Conservation (phyloP, 2,329 filamentous ascomycete genomes). For the Xylaria sp. region DNA sequence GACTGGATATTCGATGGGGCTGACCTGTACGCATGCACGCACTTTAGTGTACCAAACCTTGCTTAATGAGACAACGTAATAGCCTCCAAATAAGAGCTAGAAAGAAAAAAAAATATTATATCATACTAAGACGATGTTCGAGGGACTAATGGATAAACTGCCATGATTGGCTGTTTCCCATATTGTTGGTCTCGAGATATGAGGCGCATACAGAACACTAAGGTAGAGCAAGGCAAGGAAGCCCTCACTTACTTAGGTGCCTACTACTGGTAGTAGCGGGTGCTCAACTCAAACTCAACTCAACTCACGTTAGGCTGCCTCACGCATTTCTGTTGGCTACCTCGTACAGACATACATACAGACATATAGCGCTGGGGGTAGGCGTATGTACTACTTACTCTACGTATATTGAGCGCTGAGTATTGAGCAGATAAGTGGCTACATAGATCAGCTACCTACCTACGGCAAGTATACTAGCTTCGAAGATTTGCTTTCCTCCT, state of each 20-base stretch:
- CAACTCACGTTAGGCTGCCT: slow-evolving; percentile 11
- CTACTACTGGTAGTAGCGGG: not conserved
- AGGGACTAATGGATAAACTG: not conserved
- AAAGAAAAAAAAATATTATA: not conserved
- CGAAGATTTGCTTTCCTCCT: not conserved
- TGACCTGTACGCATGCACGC: slow-evolving; percentile 8
- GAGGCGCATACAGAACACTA: slow-evolving; percentile 21
- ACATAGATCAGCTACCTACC: not conserved
- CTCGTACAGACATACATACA: not conserved
- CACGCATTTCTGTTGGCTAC: not conserved
- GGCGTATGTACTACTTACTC: not conserved
- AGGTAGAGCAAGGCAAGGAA: slow-evolving; percentile 8
- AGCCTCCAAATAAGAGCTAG: not conserved
- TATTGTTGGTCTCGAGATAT: slow-evolving; percentile 15
- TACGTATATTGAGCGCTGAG: not conserved
- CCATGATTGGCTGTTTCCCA: slow-evolving; percentile 16
- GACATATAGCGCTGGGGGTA: not conserved
- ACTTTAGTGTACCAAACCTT: slow-evolving; percentile 13
- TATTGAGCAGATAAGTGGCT: not conserved
- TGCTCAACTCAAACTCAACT: not conserved
- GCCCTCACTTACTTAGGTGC: not conserved
- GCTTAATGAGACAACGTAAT: slow-evolving; percentile 33
- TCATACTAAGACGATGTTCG: not conserved
- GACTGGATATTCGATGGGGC: slow-evolving; percentile 9
- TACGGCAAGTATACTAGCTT: not conserved